phyloP scores from a whole-genome alignment of 2,329 filamentous ascomycete species.

The Cyphellophora attinorum region DNA sequence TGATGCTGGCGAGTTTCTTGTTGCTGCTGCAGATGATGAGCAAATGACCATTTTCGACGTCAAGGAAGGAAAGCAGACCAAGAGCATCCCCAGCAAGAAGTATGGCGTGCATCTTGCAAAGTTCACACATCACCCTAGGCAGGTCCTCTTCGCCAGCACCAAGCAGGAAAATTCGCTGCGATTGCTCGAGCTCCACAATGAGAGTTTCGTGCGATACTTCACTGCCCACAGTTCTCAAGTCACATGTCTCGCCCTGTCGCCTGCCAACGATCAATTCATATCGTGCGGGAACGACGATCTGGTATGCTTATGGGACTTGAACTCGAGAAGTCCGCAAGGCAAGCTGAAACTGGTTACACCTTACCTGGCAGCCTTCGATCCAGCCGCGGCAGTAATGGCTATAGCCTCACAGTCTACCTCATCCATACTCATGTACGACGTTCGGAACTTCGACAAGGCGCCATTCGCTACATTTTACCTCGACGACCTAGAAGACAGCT shows the following conservation, averaged over 20 bases:
- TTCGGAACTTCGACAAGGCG: constrained; percentile 84
- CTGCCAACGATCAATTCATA: constrained; percentile 80
- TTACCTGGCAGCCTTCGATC: constrained; percentile 81
- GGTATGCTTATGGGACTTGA: constrained; percentile 80
- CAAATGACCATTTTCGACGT: constrained; percentile 94
- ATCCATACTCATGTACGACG: constrained; percentile 78
- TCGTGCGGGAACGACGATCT: constrained; percentile 88
- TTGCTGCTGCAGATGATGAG: constrained; percentile 87
- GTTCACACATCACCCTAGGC: constrained; percentile 85
- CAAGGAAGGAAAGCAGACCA: constrained; percentile 79
- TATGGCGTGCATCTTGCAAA: constrained; percentile 90
- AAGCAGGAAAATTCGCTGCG: constrained; percentile 84
- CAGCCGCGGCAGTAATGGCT: constrained; percentile 83
- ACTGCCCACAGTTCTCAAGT: constrained; percentile 79
- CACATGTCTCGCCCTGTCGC: constrained; percentile 74
- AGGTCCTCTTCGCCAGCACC: constrained; percentile 90
- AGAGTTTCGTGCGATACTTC: constrained; percentile 94
- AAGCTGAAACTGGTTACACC: constrained; percentile 71
- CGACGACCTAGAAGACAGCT: constrained; percentile 45
- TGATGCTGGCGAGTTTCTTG: constrained; percentile 83
- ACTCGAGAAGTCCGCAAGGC: constrained; percentile 69
- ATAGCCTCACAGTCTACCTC: constrained; percentile 74
- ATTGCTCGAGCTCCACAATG: constrained; percentile 82
- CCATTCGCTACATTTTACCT: constrained; percentile 84
- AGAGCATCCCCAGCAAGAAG: constrained; percentile 87